phyloP scores from a whole-genome alignment of 2,329 filamentous ascomycete genomes.

The Ophiostoma himal-ulmi region DNA sequence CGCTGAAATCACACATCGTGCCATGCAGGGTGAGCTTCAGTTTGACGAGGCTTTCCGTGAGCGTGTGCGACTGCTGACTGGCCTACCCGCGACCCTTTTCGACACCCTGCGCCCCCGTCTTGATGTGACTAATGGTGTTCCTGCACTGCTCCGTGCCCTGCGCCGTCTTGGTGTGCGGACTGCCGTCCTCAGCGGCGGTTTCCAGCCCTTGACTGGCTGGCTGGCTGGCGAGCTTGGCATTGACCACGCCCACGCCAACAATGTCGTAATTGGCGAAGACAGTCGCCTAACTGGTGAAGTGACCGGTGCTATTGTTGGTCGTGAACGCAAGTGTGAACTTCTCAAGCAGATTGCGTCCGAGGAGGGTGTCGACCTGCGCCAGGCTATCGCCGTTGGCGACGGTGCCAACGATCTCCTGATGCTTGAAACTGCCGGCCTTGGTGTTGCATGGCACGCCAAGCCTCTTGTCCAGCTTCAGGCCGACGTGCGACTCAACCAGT shows the following conservation, averaged over 20 bases:
- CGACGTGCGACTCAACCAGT: constrained; percentile 63
- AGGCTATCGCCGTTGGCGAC: constrained; percentile 71
- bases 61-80: constrained; percentile 73
- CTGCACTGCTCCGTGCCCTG: constrained; percentile 65
- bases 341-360: constrained; percentile 63
- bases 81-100: constrained; percentile 72
- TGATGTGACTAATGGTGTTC: constrained; percentile 75
- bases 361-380: constrained; percentile 59
- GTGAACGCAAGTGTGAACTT: constrained; percentile 66
- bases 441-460: constrained; percentile 81
- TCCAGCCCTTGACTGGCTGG: constrained; percentile 83
- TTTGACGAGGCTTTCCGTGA: constrained; percentile 79
- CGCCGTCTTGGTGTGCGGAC: constrained; percentile 77
- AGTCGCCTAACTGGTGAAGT: constrained; percentile 65
- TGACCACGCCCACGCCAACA: constrained; percentile 84
- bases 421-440: constrained; percentile 68
- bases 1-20: constrained; percentile 80
- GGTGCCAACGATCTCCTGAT: constrained; percentile 79
- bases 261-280: constrained; percentile 59
- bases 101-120: constrained; percentile 68
- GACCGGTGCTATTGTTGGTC: constrained; percentile 66
- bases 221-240: constrained; percentile 74
- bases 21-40: constrained; percentile 94
- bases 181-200: constrained; percentile 87
- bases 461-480: constrained; percentile 74